Evolutionary conservation across 106 monocot genomes (phyloP).

Genomic region (Dendrobium catenatum): DNA sequence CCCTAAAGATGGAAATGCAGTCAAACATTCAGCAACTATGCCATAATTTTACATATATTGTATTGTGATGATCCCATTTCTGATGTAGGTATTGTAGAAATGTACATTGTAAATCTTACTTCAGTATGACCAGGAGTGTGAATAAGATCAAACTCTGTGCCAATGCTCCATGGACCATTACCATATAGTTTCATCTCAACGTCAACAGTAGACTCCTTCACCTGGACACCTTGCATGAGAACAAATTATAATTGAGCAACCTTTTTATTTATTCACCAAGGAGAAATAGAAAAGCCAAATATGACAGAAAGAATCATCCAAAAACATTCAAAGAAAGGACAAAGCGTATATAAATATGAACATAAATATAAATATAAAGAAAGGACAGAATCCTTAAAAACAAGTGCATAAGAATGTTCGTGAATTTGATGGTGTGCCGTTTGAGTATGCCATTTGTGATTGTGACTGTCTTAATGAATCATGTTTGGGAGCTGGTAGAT

Average conservation of each 20-base stretch:
- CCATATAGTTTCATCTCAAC: conserved; percentile 73
- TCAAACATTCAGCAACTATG: neutral
- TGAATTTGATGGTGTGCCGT: too few species aligned
- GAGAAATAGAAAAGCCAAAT: neutral
- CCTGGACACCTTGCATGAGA: conserved; percentile 19
- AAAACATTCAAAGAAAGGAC: too few species aligned
- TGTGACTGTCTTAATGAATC: too few species aligned
- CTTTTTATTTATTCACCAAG: neutral
- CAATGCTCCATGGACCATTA: conserved; percentile 78
- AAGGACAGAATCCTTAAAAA: too few species aligned
- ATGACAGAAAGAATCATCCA: too few species aligned
- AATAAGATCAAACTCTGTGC: conserved; percentile 74
- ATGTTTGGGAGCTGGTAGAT: too few species aligned
- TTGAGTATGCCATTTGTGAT: too few species aligned
- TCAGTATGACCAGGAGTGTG: conserved; percentile 80
- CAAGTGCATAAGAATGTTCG: too few species aligned
- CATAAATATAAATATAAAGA: too few species aligned
- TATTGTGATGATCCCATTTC: neutral
- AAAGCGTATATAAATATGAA: too few species aligned
- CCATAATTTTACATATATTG: neutral
- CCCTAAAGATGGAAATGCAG: neutral
- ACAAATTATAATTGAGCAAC: neutral
- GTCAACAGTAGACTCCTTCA: conserved; percentile 49
- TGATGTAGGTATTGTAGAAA: neutral
- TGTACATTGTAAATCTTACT: conserved; percentile 24